phyloP scores from a whole-genome alignment of 768 basidiomycete genomes.

The Hygrocybe punicea region DNA sequence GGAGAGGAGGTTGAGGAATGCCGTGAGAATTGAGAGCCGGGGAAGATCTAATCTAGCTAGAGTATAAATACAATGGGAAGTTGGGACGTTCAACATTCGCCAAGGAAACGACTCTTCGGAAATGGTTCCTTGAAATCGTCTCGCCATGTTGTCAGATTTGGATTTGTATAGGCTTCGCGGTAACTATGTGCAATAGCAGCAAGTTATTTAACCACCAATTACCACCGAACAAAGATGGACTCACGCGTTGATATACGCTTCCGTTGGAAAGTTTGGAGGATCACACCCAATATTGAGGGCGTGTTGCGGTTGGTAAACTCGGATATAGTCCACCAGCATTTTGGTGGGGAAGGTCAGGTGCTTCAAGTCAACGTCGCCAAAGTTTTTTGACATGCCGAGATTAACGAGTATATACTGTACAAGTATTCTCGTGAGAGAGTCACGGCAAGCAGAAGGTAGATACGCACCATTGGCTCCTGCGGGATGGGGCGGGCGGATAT shows the following conservation, averaged over 20 bases:
- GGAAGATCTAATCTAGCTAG: not conserved
- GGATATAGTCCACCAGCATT: conserved; percentile 48
- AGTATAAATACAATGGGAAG: not conserved
- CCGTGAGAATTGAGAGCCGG: not conserved
- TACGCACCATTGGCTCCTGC: conserved; percentile 79
- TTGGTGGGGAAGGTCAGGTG: conserved; percentile 65
- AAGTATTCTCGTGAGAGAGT: not conserved
- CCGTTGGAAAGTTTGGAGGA: conserved; percentile 64
- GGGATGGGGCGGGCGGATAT: conserved; percentile 69
- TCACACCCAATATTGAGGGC: conserved; percentile 71
- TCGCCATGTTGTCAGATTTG: conserved; percentile 55
- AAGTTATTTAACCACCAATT: not conserved
- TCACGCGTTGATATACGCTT: conserved; percentile 64
- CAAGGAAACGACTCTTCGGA: conserved; percentile 52
- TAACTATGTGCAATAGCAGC: conserved; percentile 33
- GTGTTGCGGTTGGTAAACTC: conserved; percentile 68
- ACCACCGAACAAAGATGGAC: conserved; percentile 16
- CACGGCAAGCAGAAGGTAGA: not conserved
- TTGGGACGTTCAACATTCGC: conserved; percentile 1
- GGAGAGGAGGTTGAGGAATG: not conserved
- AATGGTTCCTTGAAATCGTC: conserved; percentile 50
- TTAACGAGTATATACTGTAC: conserved; percentile 76
- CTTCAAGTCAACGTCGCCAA: conserved; percentile 66
- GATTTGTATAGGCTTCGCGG: conserved; percentile 67
- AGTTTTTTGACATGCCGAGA: conserved; percentile 78